phyloP scores from a whole-genome alignment of 1,284 basidiomycete species.

The Sanghuangporus weigelae region DNA sequence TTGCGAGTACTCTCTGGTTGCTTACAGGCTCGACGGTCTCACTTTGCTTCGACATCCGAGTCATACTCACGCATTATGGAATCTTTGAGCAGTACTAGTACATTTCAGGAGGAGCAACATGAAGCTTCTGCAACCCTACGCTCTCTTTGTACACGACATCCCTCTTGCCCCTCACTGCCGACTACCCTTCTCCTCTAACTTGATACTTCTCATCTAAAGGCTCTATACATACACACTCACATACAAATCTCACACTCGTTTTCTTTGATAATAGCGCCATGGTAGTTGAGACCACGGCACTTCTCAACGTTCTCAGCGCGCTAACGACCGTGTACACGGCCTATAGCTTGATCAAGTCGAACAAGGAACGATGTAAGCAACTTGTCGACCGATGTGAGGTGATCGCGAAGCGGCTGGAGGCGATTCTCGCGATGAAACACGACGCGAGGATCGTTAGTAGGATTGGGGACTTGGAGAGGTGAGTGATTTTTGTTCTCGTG shows the following conservation, averaged over 20 bases:
- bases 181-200: background rate
- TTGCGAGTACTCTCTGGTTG: background rate
- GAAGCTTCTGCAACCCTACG: background rate
- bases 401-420: constrained; percentile 21
- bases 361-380: constrained; percentile 22
- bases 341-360: constrained; percentile 22
- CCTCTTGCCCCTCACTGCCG: background rate
- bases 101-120: background rate
- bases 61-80: background rate
- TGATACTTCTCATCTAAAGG: background rate
- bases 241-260: background rate
- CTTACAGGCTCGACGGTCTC: background rate
- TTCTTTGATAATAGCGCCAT: background rate
- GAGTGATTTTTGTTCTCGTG: background rate
- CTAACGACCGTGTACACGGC: constrained; percentile 23
- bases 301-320: constrained; percentile 19
- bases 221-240: background rate
- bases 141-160: background rate
- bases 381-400: constrained; percentile 23
- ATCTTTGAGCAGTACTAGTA: background rate
- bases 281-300: constrained; percentile 12
- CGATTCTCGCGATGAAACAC: constrained; percentile 13
- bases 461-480: constrained; percentile 20
- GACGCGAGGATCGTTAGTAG: constrained; percentile 13
- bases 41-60: background rate